These are phyloP conservation scores for Bruguiera sexangula DNA, from an alignment of 345 rosid genomes.

Conservation along the genomic window DNA sequence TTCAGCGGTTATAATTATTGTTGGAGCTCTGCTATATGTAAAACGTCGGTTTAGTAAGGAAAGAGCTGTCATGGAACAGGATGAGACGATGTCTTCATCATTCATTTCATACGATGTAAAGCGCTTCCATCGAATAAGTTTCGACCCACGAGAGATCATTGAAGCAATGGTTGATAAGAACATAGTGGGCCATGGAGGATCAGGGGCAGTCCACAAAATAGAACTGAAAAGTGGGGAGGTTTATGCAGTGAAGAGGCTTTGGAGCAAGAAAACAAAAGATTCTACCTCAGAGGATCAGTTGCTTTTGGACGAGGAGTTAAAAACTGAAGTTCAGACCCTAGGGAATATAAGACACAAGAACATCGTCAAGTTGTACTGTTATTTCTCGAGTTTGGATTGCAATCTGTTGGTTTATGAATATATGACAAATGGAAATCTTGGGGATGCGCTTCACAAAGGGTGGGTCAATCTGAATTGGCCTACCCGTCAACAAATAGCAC, in stretches of 20 bases:
- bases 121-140: slow-evolving; percentile 77
- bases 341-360: slow-evolving; percentile 85
- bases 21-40: slow-evolving; percentile 56
- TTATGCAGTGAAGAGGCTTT: slow-evolving; percentile 78
- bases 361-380: slow-evolving; percentile 81
- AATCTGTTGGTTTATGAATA: slow-evolving; percentile 81
- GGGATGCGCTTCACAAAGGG: slow-evolving; percentile 85
- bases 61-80: slow-evolving; percentile 48
- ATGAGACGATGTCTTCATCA: slow-evolving; percentile 55
- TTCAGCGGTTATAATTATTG: slow-evolving; percentile 45
- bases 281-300: slow-evolving; percentile 47
- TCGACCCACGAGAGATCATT: slow-evolving; percentile 64
- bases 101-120: slow-evolving; percentile 70
- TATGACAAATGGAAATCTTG: slow-evolving; percentile 86
- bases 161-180: slow-evolving; percentile 73
- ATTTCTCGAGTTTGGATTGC: slow-evolving; percentile 63
- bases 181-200: slow-evolving; percentile 87
- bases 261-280: slow-evolving; percentile 58
- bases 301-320: slow-evolving; percentile 53
- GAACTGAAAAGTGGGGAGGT: slow-evolving; percentile 61
- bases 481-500: slow-evolving; percentile 77
- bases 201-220: slow-evolving; percentile 73
- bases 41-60: slow-evolving; percentile 48
- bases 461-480: slow-evolving; percentile 63
- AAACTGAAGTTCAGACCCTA: slow-evolving; percentile 84